These are phyloP conservation scores for Cordyceps farinosa DNA, from an alignment of 2,329 filamentous ascomycete genomes.

Conservation along the genomic window DNA sequence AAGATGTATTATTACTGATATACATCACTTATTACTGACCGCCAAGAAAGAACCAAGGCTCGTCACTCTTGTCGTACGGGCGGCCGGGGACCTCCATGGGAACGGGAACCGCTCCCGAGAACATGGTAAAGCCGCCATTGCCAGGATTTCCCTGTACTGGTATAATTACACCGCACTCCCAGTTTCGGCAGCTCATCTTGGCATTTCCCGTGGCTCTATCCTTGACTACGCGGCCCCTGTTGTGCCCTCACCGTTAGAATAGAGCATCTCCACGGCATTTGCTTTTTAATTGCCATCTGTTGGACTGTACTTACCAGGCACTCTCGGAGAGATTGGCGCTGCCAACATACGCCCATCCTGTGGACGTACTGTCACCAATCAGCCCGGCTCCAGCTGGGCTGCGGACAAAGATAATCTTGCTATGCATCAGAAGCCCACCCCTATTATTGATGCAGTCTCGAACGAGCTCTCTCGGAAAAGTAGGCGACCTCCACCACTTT, in stretches of 20 bases:
- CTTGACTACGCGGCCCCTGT: slow-evolving; percentile 72
- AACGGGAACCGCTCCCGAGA: slow-evolving; percentile 55
- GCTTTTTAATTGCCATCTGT: slow-evolving; percentile 19
- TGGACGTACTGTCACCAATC: slow-evolving; percentile 20
- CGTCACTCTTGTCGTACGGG: slow-evolving; percentile 39
- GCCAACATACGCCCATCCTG: slow-evolving; percentile 79
- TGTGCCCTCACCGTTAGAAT: slow-evolving; percentile 6
- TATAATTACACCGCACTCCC: slow-evolving; percentile 89
- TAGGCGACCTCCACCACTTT: slow-evolving; percentile 65
- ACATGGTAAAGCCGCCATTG: slow-evolving; percentile 35
- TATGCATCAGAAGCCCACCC: slow-evolving; percentile 77
- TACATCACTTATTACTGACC: not conserved
- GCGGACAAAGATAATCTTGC: slow-evolving; percentile 65
- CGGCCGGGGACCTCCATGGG: slow-evolving; percentile 61
- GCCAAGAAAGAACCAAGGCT: slow-evolving; percentile 42
- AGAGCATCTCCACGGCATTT: not conserved
- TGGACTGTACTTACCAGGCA: slow-evolving; percentile 66
- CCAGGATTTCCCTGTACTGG: slow-evolving; percentile 26
- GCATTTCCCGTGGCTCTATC: slow-evolving; percentile 63
- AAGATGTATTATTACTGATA: not conserved
- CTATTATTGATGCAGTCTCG: slow-evolving; percentile 73
- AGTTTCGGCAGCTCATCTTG: slow-evolving; percentile 84
- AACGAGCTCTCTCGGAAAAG: slow-evolving; percentile 69
- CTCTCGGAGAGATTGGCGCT: slow-evolving; percentile 91
- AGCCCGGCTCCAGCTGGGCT: not conserved